A percentile compares a stretch with the other conserved stretches of the same genome.
Evolutionary conservation across 176 grass and related monocot genomes (phyloP).

Genomic region (Tillandsia fasciculata): DNA sequence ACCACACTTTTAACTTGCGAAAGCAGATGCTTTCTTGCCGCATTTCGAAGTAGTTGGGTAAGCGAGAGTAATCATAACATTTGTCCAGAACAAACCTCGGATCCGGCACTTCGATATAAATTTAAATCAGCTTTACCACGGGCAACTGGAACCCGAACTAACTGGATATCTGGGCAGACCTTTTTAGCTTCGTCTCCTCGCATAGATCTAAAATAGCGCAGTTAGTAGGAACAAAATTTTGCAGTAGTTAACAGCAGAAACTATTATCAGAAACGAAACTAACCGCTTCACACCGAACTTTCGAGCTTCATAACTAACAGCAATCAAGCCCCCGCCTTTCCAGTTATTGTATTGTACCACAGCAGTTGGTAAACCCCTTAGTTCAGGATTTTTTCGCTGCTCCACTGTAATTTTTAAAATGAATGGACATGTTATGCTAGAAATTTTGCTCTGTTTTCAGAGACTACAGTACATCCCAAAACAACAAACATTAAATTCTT

Average conservation of each 20-base stretch:
- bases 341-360: conserved; percentile 94
- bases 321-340: conserved; percentile 86
- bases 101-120: conserved; percentile 62
- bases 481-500: neutral
- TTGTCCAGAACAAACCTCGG: conserved; percentile 45
- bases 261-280: conserved; percentile 7
- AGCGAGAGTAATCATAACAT: neutral
- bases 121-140: conserved; percentile 90
- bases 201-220: conserved; percentile 54
- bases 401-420: conserved; percentile 38
- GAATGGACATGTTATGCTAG: neutral
- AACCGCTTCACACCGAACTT: conserved; percentile 85
- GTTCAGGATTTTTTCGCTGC: conserved; percentile 61
- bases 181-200: conserved; percentile 81
- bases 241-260: neutral
- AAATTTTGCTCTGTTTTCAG: neutral
- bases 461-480: too few relatives aligned
- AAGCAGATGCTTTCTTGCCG: too few relatives aligned
- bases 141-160: conserved; percentile 86
- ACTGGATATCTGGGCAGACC: conserved; percentile 58
- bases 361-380: conserved; percentile 74
- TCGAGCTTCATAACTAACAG: conserved; percentile 90
- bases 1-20: too few relatives aligned
- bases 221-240: neutral
- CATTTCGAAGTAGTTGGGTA: neutral